Evolutionary conservation across 148 eudicot species (phyloP), one percentile per base, ranked within the genome.

Genomic region (Rhododendron vialii): DNA sequence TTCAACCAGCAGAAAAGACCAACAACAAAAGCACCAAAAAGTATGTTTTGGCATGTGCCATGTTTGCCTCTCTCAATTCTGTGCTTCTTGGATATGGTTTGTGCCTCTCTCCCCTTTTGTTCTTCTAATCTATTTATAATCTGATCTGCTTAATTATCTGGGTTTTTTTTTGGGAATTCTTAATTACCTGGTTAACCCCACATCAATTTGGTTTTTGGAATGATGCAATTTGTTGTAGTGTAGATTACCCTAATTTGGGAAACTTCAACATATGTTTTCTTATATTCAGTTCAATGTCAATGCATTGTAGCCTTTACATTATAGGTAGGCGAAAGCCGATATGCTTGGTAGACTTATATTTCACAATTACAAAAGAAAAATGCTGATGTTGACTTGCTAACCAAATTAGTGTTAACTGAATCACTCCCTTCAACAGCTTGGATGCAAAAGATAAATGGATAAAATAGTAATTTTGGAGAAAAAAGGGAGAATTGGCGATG

Each of bases 81-180:
- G 98, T 95, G 43, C 98, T 95, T 47, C 98, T 95, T 89, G 96
- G 98, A 69, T 93, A 95, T 90, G 98, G 96, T 95, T 81, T 7
- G 84, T 88, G 13, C 51, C 76, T 33, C 55, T 28, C 11, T 28
- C 7, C 12, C 35, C 61, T 5, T 28, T 35, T 51, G n/a, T 80
- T 7, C 50, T 20, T 33, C 18, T 8, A 45, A 33, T 28, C 51
- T 45, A 1, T 63, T 36, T 13, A 50, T 35, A 24, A 55, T 1
- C 57, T 11, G 26, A 2, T 57, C 13, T 28, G 4, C 41, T 7
- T 28, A 28, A 47, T 28, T 35, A 18, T 81, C 20, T 24, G 75
- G 48, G 33, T 59, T 59, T 59, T 55, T 81, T 83, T 20, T 18
- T 65, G 83, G 65, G 41, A 75, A 41, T 61, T 48, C 53, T 3